phyloP scores from a whole-genome alignment of 73 alveolate species.

The Paramecium primaurelia region DNA sequence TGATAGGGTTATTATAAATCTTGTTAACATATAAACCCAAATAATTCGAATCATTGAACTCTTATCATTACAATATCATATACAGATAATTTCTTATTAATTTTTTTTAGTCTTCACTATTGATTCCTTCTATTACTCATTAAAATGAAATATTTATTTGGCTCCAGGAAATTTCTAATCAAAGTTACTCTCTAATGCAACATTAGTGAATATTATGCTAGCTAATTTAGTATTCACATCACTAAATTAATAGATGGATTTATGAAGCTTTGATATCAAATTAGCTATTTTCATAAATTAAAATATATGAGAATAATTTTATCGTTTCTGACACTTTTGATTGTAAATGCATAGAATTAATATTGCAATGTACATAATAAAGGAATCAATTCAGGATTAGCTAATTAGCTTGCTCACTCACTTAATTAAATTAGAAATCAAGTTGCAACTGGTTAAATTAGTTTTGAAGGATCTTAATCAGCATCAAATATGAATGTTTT shows the following conservation, averaged over 20 bases:
- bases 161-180: not conserved
- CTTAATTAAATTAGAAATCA: not conserved
- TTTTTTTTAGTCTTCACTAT: not conserved
- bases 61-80: not conserved
- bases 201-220: not conserved
- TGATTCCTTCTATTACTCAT: not conserved
- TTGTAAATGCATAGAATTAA: not conserved
- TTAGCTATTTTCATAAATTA: not conserved
- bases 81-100: not conserved
- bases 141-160: not conserved
- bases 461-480: constrained; percentile 43
- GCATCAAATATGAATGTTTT: constrained; percentile 36
- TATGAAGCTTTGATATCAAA: not conserved
- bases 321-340: not conserved
- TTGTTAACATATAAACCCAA: not conserved
- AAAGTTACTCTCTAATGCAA: not conserved
- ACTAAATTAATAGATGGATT: not conserved
- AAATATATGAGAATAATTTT: not conserved
- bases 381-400: constrained; percentile 31
- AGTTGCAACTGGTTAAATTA: constrained; percentile 27
- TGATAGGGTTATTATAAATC: not conserved
- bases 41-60: not conserved
- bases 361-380: not conserved
- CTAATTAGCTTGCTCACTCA: not conserved
- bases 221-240: not conserved